phyloP scores from a whole-genome alignment of 2,329 filamentous ascomycete genomes.

The Neofusicoccum sp. region DNA sequence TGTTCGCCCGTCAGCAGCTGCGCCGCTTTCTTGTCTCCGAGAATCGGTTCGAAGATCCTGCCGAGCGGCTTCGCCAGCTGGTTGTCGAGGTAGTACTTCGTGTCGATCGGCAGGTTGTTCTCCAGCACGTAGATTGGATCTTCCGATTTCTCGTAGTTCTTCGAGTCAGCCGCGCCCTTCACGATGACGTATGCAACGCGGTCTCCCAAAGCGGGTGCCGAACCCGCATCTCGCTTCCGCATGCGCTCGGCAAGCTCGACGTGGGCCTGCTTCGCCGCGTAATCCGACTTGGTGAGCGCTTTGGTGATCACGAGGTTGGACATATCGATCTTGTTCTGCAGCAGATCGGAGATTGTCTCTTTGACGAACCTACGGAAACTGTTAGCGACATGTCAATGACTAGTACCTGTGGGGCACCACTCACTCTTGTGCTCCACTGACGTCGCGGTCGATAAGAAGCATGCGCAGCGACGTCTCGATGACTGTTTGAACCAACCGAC shows the following conservation, averaged over 20 bases:
- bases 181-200: slow-evolving; percentile 98
- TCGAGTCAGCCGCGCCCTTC: slow-evolving; percentile 82
- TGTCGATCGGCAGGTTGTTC: slow-evolving; percentile 96
- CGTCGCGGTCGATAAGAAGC: slow-evolving; percentile 90
- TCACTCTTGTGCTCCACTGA: slow-evolving; percentile 89
- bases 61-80: slow-evolving; percentile 92
- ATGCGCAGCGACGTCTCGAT: slow-evolving; percentile 96
- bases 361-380: slow-evolving; percentile 79
- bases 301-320: slow-evolving; percentile 99
- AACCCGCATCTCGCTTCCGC: slow-evolving; percentile 94
- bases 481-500: slow-evolving; percentile 89
- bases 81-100: slow-evolving; percentile 97
- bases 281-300: slow-evolving; percentile 76
- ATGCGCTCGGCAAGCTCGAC: slow-evolving; percentile 93
- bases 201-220: slow-evolving; percentile 87
- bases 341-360: slow-evolving; percentile 86
- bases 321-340: slow-evolving; percentile 98
- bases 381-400: slow-evolving; percentile 38
- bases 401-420: slow-evolving; percentile 35
- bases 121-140: slow-evolving; percentile 97
- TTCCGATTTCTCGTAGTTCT: slow-evolving; percentile 96
- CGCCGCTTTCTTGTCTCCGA: slow-evolving; percentile 87
- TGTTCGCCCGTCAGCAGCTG: slow-evolving; percentile 88
- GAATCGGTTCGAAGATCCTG: slow-evolving; percentile 95
- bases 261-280: slow-evolving; percentile 90